Base-by-base conservation (phyloP, 345 rosid genomes). In the Eucalyptus marginata region DNA sequence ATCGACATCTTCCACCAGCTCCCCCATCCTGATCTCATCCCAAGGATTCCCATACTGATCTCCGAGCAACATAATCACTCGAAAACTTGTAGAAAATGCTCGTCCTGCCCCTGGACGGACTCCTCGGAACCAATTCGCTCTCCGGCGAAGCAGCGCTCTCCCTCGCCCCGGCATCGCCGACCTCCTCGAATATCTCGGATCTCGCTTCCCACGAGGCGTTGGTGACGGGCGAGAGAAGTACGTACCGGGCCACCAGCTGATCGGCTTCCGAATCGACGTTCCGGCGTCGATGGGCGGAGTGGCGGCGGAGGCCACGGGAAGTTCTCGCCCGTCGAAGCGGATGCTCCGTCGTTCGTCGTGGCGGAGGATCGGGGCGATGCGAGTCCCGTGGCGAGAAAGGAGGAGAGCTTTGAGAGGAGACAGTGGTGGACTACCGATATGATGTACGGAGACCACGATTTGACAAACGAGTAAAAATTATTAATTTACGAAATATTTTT, bases 1-100 rank as follows among this genome's bases (percentile, higher is more conserved):
- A 92, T 97, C 96, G 89, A 96, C 97, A 92, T 97, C 99, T 91
- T 96, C 99, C 88, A 95, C 93, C 93, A 96, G 89, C 91, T 95
- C 95, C 87, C 98, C 98, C 89, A 92, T 94, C 88, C 98, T 49
- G 50, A 12, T 49, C 50, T 49, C 50, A 4, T 12, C 4, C 50
- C 98, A 96, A 49, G 98, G 98, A 46, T 95, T 96, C 92, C 14
- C 92, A 58, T 97, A 97, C 93, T 96, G 98, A 89, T 95, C 99
- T 20, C 94, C 90, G 16, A 97, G 14, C 49, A 47, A 49, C 49
- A 49, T 12, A 49, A 49, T 49, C 50, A 49, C 50, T 49, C 14
- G 50, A 49, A 49, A 49, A 49, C 14, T n/a, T n/a, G n/a, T n/a
- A n/a, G n/a, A n/a, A n/a, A n/a, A n/a, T n/a, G 14, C 50, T 13